phyloP scores from a whole-genome alignment of 192 early-diverging fungal species.

The Cetraspora pellucida region DNA sequence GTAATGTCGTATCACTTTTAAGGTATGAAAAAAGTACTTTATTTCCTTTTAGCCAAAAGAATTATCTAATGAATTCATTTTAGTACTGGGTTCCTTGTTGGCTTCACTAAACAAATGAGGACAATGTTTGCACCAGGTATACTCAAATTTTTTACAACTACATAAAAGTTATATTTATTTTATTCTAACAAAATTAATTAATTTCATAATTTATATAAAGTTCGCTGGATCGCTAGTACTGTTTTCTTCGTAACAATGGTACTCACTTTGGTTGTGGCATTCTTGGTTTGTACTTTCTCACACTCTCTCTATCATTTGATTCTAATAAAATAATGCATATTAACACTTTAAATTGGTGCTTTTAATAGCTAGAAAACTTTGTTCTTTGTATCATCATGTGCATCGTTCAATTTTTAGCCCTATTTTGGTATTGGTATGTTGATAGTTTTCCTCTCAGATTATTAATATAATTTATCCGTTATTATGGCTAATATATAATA shows the following conservation, averaged over 20 bases:
- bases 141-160: not conserved
- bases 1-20: slow-evolving; percentile 84
- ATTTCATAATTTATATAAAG: slow-evolving; percentile 60
- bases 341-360: slow-evolving; percentile 16
- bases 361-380: slow-evolving; percentile 51
- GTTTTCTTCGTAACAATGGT: slow-evolving; percentile 72
- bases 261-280: slow-evolving; percentile 73
- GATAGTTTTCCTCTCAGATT: not conserved
- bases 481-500: not conserved
- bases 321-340: slow-evolving; percentile 28
- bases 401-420: slow-evolving; percentile 85
- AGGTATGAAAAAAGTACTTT: slow-evolving; percentile 43
- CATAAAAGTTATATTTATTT: slow-evolving; percentile 29
- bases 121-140: slow-evolving; percentile 74
- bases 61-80: slow-evolving; percentile 1
- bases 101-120: slow-evolving; percentile 84
- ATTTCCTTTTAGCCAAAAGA: slow-evolving; percentile 1
- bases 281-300: slow-evolving; percentile 47
- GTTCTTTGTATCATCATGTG: slow-evolving; percentile 79
- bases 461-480: not conserved
- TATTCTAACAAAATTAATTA: slow-evolving; percentile 35
- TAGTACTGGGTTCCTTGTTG: slow-evolving; percentile 88
- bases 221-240: slow-evolving; percentile 73
- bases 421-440: slow-evolving; percentile 79
- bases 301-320: not conserved